phyloP scores from a whole-genome alignment of 768 basidiomycete species.

The Polyporus arcularius region DNA sequence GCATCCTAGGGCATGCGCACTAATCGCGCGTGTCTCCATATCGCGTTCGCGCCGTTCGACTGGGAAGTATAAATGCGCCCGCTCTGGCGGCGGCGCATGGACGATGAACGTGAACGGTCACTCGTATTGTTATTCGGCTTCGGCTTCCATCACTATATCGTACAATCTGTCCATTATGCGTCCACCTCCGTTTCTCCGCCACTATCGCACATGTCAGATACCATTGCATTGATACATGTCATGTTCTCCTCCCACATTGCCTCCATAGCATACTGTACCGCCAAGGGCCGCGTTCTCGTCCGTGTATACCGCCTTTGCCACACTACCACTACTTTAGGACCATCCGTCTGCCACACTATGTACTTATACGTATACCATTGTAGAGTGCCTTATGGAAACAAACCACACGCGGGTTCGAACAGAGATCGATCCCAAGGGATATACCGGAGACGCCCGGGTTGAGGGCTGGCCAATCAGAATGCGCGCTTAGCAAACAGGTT shows the following conservation, averaged over 20 bases:
- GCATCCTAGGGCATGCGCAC: neutral
- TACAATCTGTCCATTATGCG: neutral
- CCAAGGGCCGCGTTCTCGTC: neutral
- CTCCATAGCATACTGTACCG: neutral
- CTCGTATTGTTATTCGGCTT: neutral
- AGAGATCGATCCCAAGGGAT: neutral
- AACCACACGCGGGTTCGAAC: neutral
- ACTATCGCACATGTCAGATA: neutral
- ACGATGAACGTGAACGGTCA: neutral
- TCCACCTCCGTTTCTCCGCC: neutral
- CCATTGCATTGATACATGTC: neutral
- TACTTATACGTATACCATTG: too few relatives aligned
- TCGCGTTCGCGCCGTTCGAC: neutral
- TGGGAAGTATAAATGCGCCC: neutral
- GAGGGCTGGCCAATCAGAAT: conserved; percentile 18
- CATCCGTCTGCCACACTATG: too few relatives aligned
- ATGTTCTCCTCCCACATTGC: neutral
- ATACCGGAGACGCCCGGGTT: conserved; percentile 8
- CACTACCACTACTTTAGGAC: neutral
- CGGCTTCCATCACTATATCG: neutral
- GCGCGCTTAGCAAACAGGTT: conserved; percentile 18
- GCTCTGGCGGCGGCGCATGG: neutral
- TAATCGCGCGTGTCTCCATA: neutral
- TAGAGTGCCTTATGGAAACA: too few relatives aligned
- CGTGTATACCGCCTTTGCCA: neutral